phyloP scores from a whole-genome alignment of 2,329 filamentous ascomycete genomes.

The Leptosphaerulina australis region DNA sequence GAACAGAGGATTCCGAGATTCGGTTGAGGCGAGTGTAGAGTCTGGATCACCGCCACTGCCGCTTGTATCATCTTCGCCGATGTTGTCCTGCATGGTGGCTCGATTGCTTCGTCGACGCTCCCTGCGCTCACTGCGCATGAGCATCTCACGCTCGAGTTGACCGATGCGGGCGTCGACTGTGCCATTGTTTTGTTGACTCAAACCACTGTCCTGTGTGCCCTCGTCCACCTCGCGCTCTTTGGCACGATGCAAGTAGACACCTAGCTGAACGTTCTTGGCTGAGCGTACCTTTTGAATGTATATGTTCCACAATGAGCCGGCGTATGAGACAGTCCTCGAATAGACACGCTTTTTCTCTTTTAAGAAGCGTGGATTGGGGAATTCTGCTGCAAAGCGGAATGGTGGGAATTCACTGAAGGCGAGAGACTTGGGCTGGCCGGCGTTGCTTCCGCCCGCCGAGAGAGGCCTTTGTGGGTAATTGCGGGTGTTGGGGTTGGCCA shows the following conservation, averaged over 20 bases:
- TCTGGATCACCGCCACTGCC: slow-evolving; percentile 56
- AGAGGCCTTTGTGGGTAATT: slow-evolving; percentile 41
- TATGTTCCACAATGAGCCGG: slow-evolving; percentile 66
- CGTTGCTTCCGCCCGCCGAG: slow-evolving; percentile 45
- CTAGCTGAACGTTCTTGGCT: slow-evolving; percentile 61
- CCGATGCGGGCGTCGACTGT: slow-evolving; percentile 62
- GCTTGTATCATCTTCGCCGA: slow-evolving; percentile 51
- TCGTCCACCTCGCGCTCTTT: slow-evolving; percentile 61
- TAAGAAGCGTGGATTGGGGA: slow-evolving; percentile 61
- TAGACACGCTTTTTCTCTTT: slow-evolving; percentile 66
- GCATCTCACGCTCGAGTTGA: slow-evolving; percentile 60
- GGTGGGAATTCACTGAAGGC: slow-evolving; percentile 62
- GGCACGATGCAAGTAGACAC: slow-evolving; percentile 64
- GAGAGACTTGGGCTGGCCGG: slow-evolving; percentile 48
- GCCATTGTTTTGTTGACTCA: slow-evolving; percentile 47
- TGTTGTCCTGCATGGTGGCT: slow-evolving; percentile 29
- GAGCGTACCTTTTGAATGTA: slow-evolving; percentile 65
- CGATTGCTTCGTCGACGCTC: slow-evolving; percentile 40
- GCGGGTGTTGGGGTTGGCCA: slow-evolving; percentile 44
- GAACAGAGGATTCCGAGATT: slow-evolving; percentile 30
- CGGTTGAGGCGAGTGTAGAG: slow-evolving; percentile 39
- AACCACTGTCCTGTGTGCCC: slow-evolving; percentile 46
- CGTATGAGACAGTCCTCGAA: slow-evolving; percentile 64
- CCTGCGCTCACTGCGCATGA: slow-evolving; percentile 50
- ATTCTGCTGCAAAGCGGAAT: slow-evolving; percentile 64